Evolutionary conservation across 371 early-diverging fungal genomes (phyloP).

Genomic region (Rhizomucor pusillus): DNA sequence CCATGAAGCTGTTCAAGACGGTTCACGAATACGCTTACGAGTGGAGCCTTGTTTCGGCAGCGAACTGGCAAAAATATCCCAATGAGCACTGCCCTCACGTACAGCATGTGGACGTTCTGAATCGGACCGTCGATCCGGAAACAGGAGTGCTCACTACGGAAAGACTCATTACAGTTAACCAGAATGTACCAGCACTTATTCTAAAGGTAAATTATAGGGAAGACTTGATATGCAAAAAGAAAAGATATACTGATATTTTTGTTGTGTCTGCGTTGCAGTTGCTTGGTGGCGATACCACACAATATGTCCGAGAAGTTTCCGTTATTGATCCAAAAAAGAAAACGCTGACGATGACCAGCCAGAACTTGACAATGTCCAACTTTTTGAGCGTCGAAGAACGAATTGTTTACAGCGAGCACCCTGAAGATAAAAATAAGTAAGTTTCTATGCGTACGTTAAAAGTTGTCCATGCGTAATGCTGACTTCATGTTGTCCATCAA

Average conservation of each 20-base stretch:
- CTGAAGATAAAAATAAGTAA: slow-evolving; percentile 41
- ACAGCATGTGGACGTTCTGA: slow-evolving; percentile 84
- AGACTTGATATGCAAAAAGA: background rate
- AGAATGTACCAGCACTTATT: slow-evolving; percentile 80
- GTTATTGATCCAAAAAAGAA: slow-evolving; percentile 78
- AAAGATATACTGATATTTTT: background rate
- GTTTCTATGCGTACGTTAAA: background rate
- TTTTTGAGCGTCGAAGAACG: slow-evolving; percentile 84
- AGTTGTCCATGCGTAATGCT: background rate
- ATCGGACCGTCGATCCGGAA: slow-evolving; percentile 74
- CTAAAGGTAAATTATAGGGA: slow-evolving; percentile 40
- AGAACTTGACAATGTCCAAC: slow-evolving; percentile 73
- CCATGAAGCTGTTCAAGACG: slow-evolving; percentile 79
- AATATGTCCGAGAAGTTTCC: slow-evolving; percentile 86
- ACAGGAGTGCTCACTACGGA: slow-evolving; percentile 87
- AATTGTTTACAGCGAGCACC: slow-evolving; percentile 69
- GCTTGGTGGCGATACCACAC: slow-evolving; percentile 61
- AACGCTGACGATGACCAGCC: slow-evolving; percentile 68
- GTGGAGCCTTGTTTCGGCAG: slow-evolving; percentile 87
- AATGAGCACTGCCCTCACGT: slow-evolving; percentile 92
- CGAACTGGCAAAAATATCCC: slow-evolving; percentile 96
- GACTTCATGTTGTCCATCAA: slow-evolving; percentile 11
- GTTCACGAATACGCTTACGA: slow-evolving; percentile 69
- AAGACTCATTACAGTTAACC: slow-evolving; percentile 85
- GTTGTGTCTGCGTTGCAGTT: slow-evolving; percentile 37